Evolutionary conservation across 768 basidiomycete species (phyloP).

Genomic region (Tubosaeta brunneosetosa): DNA sequence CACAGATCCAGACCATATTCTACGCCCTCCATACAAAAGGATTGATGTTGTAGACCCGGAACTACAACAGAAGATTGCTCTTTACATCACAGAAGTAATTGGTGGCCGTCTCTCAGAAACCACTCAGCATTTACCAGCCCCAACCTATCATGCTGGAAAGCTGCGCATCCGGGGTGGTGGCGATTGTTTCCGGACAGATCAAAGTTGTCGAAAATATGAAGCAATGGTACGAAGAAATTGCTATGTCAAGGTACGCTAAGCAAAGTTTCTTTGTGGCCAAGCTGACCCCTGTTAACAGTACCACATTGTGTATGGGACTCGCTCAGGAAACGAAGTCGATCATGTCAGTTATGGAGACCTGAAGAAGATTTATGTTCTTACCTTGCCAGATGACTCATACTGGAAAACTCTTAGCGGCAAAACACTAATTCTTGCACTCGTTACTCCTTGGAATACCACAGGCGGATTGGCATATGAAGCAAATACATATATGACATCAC

Average conservation of each 20-base stretch:
- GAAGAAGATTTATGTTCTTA: slow-evolving; percentile 10
- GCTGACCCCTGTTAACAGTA: too few species aligned
- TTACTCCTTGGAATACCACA: slow-evolving; percentile 10
- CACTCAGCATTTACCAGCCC: background rate
- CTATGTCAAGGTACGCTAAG: background rate
- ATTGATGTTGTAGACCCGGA: background rate
- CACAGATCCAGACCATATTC: slow-evolving; percentile 7
- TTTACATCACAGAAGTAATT: background rate
- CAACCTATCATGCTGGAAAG: background rate
- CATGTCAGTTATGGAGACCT: slow-evolving; percentile 8
- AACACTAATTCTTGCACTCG: slow-evolving; percentile 9
- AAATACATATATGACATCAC: background rate
- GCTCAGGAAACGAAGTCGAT: too few species aligned
- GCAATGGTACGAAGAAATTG: background rate
- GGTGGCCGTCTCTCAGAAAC: background rate
- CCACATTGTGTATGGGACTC: too few species aligned
- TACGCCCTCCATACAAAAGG: slow-evolving; percentile 1
- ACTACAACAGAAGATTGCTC: background rate
- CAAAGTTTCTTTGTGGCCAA: too few species aligned
- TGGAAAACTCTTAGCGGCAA: slow-evolving; percentile 2
- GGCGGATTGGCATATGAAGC: background rate
- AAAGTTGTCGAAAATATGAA: background rate
- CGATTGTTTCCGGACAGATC: background rate
- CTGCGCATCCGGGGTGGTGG: background rate
- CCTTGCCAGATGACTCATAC: background rate